phyloP scores from a whole-genome alignment of 2,329 filamentous ascomycete genomes.

The Neofusicoccum sp. region DNA sequence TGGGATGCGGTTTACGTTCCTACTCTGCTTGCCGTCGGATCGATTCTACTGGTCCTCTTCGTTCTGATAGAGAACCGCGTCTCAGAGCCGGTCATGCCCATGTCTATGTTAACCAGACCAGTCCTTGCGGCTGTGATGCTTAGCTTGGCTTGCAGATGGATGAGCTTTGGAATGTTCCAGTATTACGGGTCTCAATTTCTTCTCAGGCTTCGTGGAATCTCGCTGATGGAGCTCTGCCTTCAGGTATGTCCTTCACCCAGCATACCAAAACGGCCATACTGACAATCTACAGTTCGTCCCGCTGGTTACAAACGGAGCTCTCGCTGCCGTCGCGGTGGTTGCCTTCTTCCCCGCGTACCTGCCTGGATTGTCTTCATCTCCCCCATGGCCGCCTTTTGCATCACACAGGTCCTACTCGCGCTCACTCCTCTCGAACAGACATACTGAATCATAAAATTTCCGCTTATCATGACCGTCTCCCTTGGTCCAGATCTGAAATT shows the following conservation, averaged over 20 bases:
- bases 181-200: slow-evolving; percentile 18
- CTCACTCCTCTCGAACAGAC: too few species aligned
- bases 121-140: slow-evolving; percentile 9
- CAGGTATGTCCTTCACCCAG: not conserved
- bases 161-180: slow-evolving; percentile 16
- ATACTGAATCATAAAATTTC: not conserved
- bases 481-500: slow-evolving; percentile 31
- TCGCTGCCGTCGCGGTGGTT: too few species aligned
- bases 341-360: too few species aligned
- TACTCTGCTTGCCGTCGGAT: too few species aligned
- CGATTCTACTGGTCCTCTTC: too few species aligned
- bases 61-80: slow-evolving; percentile 17
- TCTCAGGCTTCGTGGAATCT: not conserved
- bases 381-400: too few species aligned
- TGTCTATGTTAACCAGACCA: slow-evolving; percentile 12
- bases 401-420: too few species aligned
- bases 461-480: slow-evolving; percentile 22
- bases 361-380: too few species aligned
- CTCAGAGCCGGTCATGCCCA: slow-evolving; percentile 1
- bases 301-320: too few species aligned
- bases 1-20: too few species aligned
- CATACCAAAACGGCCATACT: not conserved
- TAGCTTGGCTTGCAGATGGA: slow-evolving; percentile 12
- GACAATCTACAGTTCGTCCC: too few species aligned
- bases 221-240: not conserved